phyloP scores from a whole-genome alignment of 2,329 filamentous ascomycete species.

The Lithohypha guttulata region DNA sequence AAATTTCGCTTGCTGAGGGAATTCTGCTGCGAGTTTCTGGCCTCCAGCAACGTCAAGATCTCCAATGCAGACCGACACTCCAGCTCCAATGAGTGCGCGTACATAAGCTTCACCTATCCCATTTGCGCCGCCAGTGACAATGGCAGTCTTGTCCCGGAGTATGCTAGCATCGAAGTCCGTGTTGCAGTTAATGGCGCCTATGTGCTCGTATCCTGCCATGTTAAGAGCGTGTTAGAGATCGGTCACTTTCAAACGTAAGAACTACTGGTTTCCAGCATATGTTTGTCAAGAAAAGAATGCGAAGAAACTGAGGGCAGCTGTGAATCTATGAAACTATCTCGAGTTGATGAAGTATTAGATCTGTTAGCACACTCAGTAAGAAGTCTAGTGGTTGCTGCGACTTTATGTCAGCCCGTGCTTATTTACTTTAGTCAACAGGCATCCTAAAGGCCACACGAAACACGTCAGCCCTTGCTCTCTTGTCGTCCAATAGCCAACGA shows the following conservation, averaged over 20 bases:
- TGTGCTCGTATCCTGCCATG: conserved; percentile 14
- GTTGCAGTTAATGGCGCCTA: conserved; percentile 14
- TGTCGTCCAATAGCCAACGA: too few species aligned
- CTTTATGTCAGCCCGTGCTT: too few species aligned
- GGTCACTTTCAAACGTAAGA: background rate
- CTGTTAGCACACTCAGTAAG: too few species aligned
- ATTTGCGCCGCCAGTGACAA: conserved; percentile 26
- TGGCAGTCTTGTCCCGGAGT: conserved; percentile 26
- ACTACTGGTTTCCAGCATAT: too few species aligned
- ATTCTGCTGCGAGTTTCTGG: conserved; percentile 18
- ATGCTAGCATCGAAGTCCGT: conserved; percentile 13
- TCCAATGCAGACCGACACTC: conserved; percentile 16
- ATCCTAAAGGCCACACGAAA: too few species aligned
- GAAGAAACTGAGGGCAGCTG: too few species aligned
- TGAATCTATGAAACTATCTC: too few species aligned
- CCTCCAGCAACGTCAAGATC: conserved; percentile 20
- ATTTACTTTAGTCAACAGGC: too few species aligned
- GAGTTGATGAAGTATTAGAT: too few species aligned
- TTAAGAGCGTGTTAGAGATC: background rate
- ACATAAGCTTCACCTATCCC: conserved; percentile 27
- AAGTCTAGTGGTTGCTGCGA: too few species aligned
- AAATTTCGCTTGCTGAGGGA: conserved; percentile 23
- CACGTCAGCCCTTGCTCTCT: too few species aligned
- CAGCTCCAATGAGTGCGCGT: conserved; percentile 22
- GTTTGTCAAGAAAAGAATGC: too few species aligned